Conservation (phyloP, 2,329 filamentous ascomycete species). For the Trichoderma cornu-damae region DNA sequence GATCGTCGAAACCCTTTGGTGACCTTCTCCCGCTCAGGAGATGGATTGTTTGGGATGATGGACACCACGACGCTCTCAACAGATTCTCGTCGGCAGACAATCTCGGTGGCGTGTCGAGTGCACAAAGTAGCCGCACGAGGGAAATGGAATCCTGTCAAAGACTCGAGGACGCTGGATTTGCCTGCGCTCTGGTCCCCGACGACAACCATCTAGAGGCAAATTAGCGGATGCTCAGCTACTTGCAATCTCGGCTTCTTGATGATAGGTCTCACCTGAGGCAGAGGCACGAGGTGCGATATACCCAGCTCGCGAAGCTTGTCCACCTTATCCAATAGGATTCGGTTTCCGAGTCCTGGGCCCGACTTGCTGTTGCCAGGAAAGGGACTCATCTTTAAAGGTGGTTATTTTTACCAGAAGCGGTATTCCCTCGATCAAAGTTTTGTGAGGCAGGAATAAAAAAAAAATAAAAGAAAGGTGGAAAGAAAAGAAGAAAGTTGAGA, state of each 20-base stretch:
- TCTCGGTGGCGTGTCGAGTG: slow-evolving; percentile 43
- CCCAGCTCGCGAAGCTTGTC: slow-evolving; percentile 41
- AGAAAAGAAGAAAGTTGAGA: no score
- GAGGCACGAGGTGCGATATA: slow-evolving; percentile 33
- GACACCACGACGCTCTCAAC: slow-evolving; percentile 37
- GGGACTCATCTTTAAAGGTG: neutral
- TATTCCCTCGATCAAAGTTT: no score
- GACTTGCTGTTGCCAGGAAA: neutral
- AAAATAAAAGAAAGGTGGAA: no score
- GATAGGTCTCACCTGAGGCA: slow-evolving; percentile 54
- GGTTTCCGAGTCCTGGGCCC: slow-evolving; percentile 21
- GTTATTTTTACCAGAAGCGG: neutral
- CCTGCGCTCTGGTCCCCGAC: slow-evolving; percentile 82
- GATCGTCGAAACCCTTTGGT: slow-evolving; percentile 7
- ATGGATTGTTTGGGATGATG: slow-evolving; percentile 31
- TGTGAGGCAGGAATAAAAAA: no score
- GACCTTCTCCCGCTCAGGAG: slow-evolving; percentile 18
- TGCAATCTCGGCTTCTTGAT: neutral
- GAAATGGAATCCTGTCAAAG: slow-evolving; percentile 45
- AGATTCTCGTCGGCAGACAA: slow-evolving; percentile 24
- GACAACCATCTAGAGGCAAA: slow-evolving; percentile 56
- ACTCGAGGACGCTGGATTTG: slow-evolving; percentile 80
- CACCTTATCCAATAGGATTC: slow-evolving; percentile 32
- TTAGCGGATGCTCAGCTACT: neutral
- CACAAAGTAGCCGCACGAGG: slow-evolving; percentile 42